These are phyloP conservation scores for Cladosporium halotolerans DNA, from an alignment of 2,329 filamentous ascomycete species.

Conservation along the genomic window DNA sequence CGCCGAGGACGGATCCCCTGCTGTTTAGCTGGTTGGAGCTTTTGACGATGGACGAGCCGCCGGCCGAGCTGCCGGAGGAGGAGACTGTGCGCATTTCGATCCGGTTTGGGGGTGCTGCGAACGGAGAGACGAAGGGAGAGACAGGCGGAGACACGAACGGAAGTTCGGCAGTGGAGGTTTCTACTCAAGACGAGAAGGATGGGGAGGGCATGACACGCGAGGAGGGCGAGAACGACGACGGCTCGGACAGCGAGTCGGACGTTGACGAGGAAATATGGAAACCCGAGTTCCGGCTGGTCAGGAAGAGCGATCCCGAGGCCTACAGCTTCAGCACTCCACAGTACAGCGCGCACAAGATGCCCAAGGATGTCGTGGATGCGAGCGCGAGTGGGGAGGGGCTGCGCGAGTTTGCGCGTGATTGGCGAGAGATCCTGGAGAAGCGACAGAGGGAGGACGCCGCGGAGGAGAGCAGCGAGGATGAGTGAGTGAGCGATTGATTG, in stretches of 20 bases:
- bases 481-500: conserved; percentile 15
- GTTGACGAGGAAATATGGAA: conserved; percentile 52
- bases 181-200: background rate
- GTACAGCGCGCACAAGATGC: conserved; percentile 93
- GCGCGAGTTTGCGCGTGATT: conserved; percentile 60
- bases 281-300: conserved; percentile 76
- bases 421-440: conserved; percentile 42
- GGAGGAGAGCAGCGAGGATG: conserved; percentile 22
- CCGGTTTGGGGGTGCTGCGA: background rate
- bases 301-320: conserved; percentile 79
- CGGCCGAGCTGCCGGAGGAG: conserved; percentile 31
- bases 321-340: conserved; percentile 79
- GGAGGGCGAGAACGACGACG: conserved; percentile 18
- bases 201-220: conserved; percentile 2
- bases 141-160: background rate
- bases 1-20: conserved; percentile 76
- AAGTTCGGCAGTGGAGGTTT: background rate
- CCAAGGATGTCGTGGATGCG: conserved; percentile 79
- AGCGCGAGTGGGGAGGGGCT: conserved; percentile 59
- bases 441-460: conserved; percentile 33
- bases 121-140: background rate
- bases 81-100: conserved; percentile 10
- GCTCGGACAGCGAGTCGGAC: conserved; percentile 33
- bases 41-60: conserved; percentile 61
- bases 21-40: conserved; percentile 89